Evolutionary conservation across 1,284 basidiomycete genomes (phyloP), one percentile per base, ranked within the genome.

Genomic region (Mycosarcoma maydis): DNA sequence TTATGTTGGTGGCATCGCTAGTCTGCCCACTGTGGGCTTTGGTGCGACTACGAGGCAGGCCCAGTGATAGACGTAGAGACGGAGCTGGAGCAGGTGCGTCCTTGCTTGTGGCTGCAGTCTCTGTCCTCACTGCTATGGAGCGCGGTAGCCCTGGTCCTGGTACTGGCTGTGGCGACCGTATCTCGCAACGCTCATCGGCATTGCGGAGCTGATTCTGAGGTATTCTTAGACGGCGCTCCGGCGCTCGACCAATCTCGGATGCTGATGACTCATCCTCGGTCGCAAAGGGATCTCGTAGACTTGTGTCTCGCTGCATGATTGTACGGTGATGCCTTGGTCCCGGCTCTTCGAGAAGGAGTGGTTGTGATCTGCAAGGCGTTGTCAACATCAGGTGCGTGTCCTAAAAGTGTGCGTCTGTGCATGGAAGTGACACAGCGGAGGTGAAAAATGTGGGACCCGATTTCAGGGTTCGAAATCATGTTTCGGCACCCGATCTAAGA

Each of bases 51-150:
- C 59, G 39, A 6, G 66, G 66, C 23, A 55, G 13, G 7, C 66
- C 66, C 2, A 69, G 43, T 3, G 59, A 62, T n/a, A 68, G 53
- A 16, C 64, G 52, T 0, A 50, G 32, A 13, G 49, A 33, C 17
- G 48, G 26, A 56, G 53, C 24, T 17, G 41, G 29, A 55, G 43
- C n/a, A n/a, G 20, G 17, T 23, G 8, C n/a, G 6, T 44, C 30
- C 2, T 19, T 14, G 5, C 26, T 3, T 11, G 6, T 24, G 13
- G 22, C 13, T 32, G n/a, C n/a, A n/a, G n/a, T n/a, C n/a, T 29
- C 27, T 13, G 27, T 29, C 6, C 6, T 19, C 16, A 23, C 2
- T 4, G 9, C n/a, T 13, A 20, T 8, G 22, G 42, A 22, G 0
- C 47, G 29, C 9, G 52, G 48, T 26, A 44, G 34, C 7, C 53